A percentile compares a stretch with the other conserved stretches of the same genome.
Conservation (phyloP, 352 stramenopile species). For the Aphanomyces euteiches region DNA sequence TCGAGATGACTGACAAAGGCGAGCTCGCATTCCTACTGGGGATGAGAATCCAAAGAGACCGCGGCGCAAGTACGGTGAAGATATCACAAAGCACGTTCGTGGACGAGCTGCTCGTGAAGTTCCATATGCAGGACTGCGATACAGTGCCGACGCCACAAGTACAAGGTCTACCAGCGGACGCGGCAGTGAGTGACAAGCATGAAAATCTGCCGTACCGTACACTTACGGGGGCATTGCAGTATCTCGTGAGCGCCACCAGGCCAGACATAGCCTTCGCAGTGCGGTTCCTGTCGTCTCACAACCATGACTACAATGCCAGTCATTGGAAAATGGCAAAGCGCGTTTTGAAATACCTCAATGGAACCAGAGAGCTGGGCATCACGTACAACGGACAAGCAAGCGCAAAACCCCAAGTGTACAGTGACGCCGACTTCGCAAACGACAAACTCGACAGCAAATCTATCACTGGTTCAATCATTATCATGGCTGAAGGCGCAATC, state of each 20-base stretch:
- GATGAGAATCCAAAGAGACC: too few species aligned
- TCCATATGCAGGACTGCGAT: neutral
- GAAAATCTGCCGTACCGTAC: neutral
- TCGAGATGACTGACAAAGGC: neutral
- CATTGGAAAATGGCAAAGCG: constrained; percentile 7
- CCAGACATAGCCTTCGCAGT: constrained; percentile 8
- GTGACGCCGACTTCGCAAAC: neutral
- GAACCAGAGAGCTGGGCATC: neutral
- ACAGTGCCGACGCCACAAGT: neutral
- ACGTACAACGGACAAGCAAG: neutral
- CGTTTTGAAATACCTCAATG: constrained; percentile 2
- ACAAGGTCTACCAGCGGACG: neutral
- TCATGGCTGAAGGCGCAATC: too few species aligned
- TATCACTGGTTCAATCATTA: too few species aligned
- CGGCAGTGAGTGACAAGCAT: neutral
- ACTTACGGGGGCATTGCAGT: neutral
- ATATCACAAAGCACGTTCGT: too few species aligned
- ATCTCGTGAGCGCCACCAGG: neutral
- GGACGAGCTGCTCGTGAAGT: neutral
- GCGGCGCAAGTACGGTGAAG: too few species aligned
- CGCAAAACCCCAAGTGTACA: neutral
- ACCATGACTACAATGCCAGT: neutral
- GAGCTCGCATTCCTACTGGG: neutral
- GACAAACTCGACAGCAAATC: neutral
- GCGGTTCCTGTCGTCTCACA: neutral